Base-by-base conservation (phyloP, 2,329 filamentous ascomycete genomes). In the Harringtonia aguacate region DNA sequence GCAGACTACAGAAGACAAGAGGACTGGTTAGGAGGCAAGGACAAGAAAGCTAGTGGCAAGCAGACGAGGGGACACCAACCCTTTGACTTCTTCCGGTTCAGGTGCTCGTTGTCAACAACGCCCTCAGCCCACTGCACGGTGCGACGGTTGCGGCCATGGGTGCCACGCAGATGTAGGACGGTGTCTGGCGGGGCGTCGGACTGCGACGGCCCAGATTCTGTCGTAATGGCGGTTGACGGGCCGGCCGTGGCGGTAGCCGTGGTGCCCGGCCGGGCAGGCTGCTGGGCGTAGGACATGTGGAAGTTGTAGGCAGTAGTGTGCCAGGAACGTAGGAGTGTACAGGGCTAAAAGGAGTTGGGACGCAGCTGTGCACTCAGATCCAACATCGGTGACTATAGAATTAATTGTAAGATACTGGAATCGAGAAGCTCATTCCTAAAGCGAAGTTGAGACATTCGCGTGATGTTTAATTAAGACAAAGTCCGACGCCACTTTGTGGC, bases 81-180 rank as follows among this genome's bases (percentile, higher is more conserved):
- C 77, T 98, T 98, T 17, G 86, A 94, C 51, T 79, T 90, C 68
- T 97, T 98, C 64, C 86, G 85, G 8, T 88, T 88, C 61, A 97
- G 74, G 4, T 87, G 87, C 64, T 98, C 92, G 58, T 98, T 98
- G 64, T 98, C 89, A 3, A 98, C 72, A 8, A 95, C 89, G 56
- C 86, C 84, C 57, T 92, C 86, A 8, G 87, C 87, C 92, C 92
- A 98, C 61, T 85, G 81, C 45, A 98, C 92, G 39, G 78, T 79
- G 42, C 81, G 72, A 17, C 68, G 61, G 22, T 65, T 63, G 0
- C 66, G 54, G 14, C 58, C 54, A 45, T 69, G 66, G 2, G 65
- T 67, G 36, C 75, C 75, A 35, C 72, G 67, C 36, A 79, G 62
- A 13, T 71, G 71, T 31, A 79, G 60, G 45, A 74, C 69, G 52